phyloP scores from a whole-genome alignment of 306 rosid genomes.

The Prunus armeniaca region DNA sequence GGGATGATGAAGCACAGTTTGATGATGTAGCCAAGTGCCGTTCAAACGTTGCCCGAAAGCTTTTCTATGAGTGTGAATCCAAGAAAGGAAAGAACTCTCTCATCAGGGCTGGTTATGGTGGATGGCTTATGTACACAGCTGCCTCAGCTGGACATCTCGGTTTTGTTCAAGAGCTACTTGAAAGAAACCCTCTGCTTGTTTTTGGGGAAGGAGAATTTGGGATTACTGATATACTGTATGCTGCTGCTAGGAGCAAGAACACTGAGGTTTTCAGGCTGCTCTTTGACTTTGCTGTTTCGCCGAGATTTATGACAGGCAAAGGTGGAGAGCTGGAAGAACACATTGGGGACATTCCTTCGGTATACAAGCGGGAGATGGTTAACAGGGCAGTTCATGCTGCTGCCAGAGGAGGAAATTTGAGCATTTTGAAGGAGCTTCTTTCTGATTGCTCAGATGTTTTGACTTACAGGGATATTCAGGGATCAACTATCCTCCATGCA shows the following conservation, averaged over 20 bases:
- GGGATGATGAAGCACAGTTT: constrained; percentile 89
- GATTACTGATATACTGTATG: constrained; percentile 68
- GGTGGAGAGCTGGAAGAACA: constrained; percentile 62
- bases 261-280: constrained; percentile 53
- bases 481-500: constrained; percentile 82
- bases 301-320: constrained; percentile 53
- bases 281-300: constrained; percentile 72
- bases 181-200: constrained; percentile 59
- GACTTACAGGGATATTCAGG: constrained; percentile 77
- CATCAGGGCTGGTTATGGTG: constrained; percentile 81
- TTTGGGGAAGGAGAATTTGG: constrained; percentile 79
- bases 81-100: constrained; percentile 64
- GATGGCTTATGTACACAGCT: constrained; percentile 97
- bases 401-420: constrained; percentile 86
- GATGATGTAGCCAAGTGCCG: constrained; percentile 78
- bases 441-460: constrained; percentile 61
- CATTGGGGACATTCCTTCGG: constrained; percentile 62
- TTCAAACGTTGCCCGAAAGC: constrained; percentile 61
- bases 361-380: constrained; percentile 80
- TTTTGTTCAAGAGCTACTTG: constrained; percentile 56
- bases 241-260: constrained; percentile 63
- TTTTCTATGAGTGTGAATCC: constrained; percentile 64
- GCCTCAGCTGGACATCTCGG: constrained; percentile 87
- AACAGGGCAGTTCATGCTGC: constrained; percentile 93
- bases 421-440: constrained; percentile 71